A percentile compares a stretch with the other conserved stretches of the same genome.
phyloP scores from a whole-genome alignment of 2,329 filamentous ascomycete species.

The Phialophora chinensis region DNA sequence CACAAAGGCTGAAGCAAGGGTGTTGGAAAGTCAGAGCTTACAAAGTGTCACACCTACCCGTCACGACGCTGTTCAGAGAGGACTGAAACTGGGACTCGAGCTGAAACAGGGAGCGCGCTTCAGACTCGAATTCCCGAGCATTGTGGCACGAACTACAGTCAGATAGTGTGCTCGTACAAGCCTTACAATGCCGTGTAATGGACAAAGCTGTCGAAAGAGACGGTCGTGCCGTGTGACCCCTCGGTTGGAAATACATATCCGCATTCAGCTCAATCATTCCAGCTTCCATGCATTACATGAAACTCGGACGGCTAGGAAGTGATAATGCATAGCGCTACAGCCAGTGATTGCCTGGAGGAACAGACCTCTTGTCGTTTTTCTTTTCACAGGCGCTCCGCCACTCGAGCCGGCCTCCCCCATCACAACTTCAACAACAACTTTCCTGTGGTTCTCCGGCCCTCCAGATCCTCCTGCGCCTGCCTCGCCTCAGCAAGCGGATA shows the following conservation, averaged over 20 bases:
- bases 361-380: neutral
- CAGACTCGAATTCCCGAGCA: neutral
- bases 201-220: neutral
- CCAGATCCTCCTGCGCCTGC: slow-evolving; percentile 77
- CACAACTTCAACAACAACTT: slow-evolving; percentile 77
- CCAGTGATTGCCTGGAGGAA: neutral
- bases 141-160: neutral
- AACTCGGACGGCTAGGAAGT: neutral
- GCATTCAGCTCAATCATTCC: neutral
- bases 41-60: neutral
- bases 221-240: neutral
- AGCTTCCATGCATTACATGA: neutral
- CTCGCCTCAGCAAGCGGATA: slow-evolving; percentile 77
- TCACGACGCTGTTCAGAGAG: neutral
- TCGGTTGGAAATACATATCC: neutral
- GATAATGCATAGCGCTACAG: neutral
- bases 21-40: neutral
- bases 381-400: neutral
- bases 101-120: neutral
- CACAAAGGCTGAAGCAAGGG: neutral
- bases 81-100: neutral
- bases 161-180: neutral
- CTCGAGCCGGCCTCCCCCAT: neutral
- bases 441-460: slow-evolving; percentile 80
- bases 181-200: neutral